These are phyloP conservation scores for Sugiyamaella valdiviana DNA, from an alignment of 805 yeast species.

Conservation along the genomic window DNA sequence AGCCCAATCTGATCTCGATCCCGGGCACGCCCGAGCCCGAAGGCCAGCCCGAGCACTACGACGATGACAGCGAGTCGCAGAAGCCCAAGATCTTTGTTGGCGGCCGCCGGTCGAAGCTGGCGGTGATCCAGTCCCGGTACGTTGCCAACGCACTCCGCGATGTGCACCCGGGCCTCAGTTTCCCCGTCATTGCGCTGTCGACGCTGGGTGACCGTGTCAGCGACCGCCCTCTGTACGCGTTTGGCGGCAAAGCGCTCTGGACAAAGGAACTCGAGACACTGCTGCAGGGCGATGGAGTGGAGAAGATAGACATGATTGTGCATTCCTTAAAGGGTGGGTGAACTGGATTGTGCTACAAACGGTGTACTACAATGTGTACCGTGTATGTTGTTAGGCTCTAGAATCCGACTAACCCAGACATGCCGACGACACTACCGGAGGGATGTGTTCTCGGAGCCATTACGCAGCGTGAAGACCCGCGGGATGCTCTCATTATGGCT, in stretches of 20 bases:
- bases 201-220: constrained; percentile 90
- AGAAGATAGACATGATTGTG: constrained; percentile 78
- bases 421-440: constrained; percentile 84
- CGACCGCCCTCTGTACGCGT: constrained; percentile 79
- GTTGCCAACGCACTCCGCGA: constrained; percentile 56
- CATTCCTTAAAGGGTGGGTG: constrained; percentile 93
- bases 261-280: constrained; percentile 87
- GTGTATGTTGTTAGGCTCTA: no score
- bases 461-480: constrained; percentile 80
- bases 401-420: no score
- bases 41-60: constrained; percentile 10
- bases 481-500: constrained; percentile 84
- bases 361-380: no score
- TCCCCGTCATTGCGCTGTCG: constrained; percentile 70
- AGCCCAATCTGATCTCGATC: neutral
- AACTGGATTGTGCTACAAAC: no score
- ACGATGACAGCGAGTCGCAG: constrained; percentile 13
- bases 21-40: neutral
- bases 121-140: constrained; percentile 77
- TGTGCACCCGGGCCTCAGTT: constrained; percentile 57
- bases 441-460: constrained; percentile 88
- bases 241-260: constrained; percentile 96
- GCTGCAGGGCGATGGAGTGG: constrained; percentile 54
- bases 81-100: constrained; percentile 47
- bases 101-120: constrained; percentile 82